These are phyloP conservation scores for Calonectria pseudoturangicola DNA, from an alignment of 2,329 filamentous ascomycete species.

Conservation along the genomic window DNA sequence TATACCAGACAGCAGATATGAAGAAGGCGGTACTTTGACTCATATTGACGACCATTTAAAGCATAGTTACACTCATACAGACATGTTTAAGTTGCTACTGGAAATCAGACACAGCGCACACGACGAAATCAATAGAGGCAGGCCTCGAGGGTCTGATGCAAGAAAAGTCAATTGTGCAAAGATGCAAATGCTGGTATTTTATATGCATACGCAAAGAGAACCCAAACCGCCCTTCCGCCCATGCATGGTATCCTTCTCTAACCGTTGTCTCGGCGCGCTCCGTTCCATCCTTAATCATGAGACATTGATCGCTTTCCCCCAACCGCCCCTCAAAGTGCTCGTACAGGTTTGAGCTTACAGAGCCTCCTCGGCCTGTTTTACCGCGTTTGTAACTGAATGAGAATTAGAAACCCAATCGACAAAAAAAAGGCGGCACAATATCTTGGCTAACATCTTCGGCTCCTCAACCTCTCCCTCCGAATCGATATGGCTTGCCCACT, in stretches of 20 bases:
- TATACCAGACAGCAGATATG: constrained; percentile 21
- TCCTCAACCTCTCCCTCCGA: constrained; percentile 10
- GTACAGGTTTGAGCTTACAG: constrained; percentile 37
- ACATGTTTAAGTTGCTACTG: constrained; percentile 12
- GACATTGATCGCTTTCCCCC: constrained; percentile 25
- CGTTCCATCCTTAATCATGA: constrained; percentile 26
- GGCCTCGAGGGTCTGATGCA: constrained; percentile 38
- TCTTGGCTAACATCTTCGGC: constrained; percentile 7
- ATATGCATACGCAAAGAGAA: constrained; percentile 55
- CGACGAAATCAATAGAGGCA: constrained; percentile 41
- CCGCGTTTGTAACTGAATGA: constrained; percentile 42
- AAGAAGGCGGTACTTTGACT: background rate
- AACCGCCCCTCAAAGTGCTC: constrained; percentile 26
- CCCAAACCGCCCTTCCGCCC: constrained; percentile 45
- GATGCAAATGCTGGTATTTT: constrained; percentile 56
- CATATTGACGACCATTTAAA: constrained; percentile 7
- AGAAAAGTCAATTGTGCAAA: constrained; percentile 53
- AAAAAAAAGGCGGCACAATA: constrained; percentile 13
- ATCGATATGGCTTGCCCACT: constrained; percentile 19
- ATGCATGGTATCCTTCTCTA: constrained; percentile 53
- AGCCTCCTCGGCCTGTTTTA: constrained; percentile 44
- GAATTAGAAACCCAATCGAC: constrained; percentile 44
- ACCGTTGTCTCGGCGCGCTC: constrained; percentile 38
- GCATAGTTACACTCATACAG: constrained; percentile 8
- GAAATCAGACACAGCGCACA: constrained; percentile 5